Evolutionary conservation across 192 early-diverging fungal genomes (phyloP).

Genomic region (Martensiomyces pterosporus): DNA sequence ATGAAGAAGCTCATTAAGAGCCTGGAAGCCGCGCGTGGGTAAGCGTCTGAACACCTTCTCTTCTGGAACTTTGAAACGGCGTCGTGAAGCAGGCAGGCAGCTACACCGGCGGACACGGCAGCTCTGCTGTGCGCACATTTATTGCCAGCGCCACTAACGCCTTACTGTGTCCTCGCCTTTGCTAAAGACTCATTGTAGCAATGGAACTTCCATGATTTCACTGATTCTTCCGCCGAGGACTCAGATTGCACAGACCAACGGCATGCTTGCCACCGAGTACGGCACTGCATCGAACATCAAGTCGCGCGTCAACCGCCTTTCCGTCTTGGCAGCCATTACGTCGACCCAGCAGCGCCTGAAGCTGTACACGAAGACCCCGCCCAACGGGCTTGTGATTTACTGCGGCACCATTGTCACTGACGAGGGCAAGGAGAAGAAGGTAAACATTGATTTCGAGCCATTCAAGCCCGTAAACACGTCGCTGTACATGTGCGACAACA

Average conservation of each 20-base stretch:
- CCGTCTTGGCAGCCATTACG: conserved; percentile 94
- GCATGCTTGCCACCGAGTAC: conserved; percentile 97
- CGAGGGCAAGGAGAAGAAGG: conserved; percentile 99
- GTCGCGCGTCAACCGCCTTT: conserved; percentile 96
- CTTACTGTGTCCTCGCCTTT: neutral
- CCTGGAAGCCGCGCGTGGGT: conserved; percentile 88
- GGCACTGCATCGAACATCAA: conserved; percentile 99
- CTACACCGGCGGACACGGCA: neutral
- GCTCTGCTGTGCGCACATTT: neutral
- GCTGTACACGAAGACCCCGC: conserved; percentile 84
- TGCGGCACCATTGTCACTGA: conserved; percentile 97
- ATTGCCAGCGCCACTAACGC: neutral
- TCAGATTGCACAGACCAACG: conserved; percentile 84
- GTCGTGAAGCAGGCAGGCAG: too few relatives aligned
- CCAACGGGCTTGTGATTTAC: conserved; percentile 93
- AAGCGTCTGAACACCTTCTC: too few relatives aligned
- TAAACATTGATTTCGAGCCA: conserved; percentile 98
- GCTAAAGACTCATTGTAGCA: conserved; percentile 44
- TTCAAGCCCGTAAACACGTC: conserved; percentile 99
- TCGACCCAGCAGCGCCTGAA: conserved; percentile 97
- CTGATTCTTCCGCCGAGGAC: conserved; percentile 90
- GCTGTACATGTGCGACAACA: conserved; percentile 97
- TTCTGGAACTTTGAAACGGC: too few relatives aligned
- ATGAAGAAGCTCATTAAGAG: conserved; percentile 99
- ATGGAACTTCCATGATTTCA: conserved; percentile 99